Evolutionary conservation across 768 basidiomycete species (phyloP).

Genomic region (Boletales sp.): DNA sequence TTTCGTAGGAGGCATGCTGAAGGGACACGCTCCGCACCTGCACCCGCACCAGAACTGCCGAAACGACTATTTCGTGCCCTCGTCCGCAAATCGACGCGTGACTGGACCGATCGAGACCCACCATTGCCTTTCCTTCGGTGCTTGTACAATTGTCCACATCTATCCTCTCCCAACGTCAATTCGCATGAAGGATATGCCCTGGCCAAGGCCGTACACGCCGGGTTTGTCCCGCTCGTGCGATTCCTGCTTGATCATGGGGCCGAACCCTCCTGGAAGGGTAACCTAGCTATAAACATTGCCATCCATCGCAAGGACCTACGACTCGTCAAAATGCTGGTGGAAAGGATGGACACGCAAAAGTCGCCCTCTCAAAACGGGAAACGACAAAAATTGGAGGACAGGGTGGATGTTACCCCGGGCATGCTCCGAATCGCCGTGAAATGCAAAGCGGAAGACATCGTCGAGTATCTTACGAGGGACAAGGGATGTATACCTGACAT

Average conservation of each 20-base stretch:
- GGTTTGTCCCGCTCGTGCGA: constrained; percentile 58
- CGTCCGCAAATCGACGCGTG: constrained; percentile 23
- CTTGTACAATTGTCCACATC: constrained; percentile 42
- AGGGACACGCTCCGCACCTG: not conserved
- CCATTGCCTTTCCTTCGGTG: constrained; percentile 65
- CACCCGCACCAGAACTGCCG: constrained; percentile 50
- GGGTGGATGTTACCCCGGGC: constrained; percentile 42
- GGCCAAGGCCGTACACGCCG: constrained; percentile 68
- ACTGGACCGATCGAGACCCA: constrained; percentile 48
- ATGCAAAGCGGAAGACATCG: constrained; percentile 63
- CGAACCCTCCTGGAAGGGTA: constrained; percentile 58
- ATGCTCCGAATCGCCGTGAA: constrained; percentile 70
- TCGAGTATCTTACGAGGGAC: constrained; percentile 65
- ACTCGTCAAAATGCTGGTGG: constrained; percentile 51
- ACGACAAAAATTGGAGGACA: constrained; percentile 54
- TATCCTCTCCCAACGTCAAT: constrained; percentile 50
- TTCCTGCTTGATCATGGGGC: constrained; percentile 74
- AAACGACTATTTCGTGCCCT: constrained; percentile 62
- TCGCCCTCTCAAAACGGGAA: constrained; percentile 34
- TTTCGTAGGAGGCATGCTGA: constrained; percentile 19
- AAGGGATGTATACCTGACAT: constrained; percentile 35
- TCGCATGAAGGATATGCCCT: constrained; percentile 81
- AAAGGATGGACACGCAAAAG: not conserved
- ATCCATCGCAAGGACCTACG: constrained; percentile 65
- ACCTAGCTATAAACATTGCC: constrained; percentile 71